Evolutionary conservation across 1,284 basidiomycete genomes (phyloP).

Genomic region (Uromyces viciae-fabae): DNA sequence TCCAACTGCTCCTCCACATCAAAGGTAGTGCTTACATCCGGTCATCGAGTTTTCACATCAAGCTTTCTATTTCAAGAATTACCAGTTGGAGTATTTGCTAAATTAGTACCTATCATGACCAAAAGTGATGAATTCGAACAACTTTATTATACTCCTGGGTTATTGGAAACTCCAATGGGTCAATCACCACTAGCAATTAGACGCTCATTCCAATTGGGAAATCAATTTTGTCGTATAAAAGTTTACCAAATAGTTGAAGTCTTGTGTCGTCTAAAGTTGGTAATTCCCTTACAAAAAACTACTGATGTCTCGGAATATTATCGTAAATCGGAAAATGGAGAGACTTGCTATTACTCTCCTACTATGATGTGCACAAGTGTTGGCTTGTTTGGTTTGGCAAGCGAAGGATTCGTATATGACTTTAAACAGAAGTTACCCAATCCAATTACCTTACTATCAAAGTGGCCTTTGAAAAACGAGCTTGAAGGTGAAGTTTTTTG

Average conservation of each 20-base stretch:
- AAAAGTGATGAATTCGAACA: constrained; percentile 61
- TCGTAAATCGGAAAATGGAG: constrained; percentile 22
- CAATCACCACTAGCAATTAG: constrained; percentile 61
- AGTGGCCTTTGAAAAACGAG: constrained; percentile 32
- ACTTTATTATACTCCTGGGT: constrained; percentile 59
- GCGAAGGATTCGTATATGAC: constrained; percentile 12
- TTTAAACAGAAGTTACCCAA: constrained; percentile 22
- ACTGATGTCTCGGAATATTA: constrained; percentile 26
- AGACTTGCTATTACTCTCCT: constrained; percentile 34
- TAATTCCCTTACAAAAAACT: constrained; percentile 59
- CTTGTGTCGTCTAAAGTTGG: constrained; percentile 61
- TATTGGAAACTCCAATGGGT: constrained; percentile 59
- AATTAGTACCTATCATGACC: constrained; percentile 62
- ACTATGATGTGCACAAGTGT: constrained; percentile 20
- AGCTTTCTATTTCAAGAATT: constrained; percentile 64
- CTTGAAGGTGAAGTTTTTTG: constrained; percentile 30
- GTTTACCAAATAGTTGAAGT: constrained; percentile 64
- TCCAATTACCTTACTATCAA: constrained; percentile 23
- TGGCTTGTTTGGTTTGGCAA: constrained; percentile 30
- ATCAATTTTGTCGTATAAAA: constrained; percentile 62
- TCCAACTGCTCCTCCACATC: constrained; percentile 55
- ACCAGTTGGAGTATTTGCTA: constrained; percentile 63
- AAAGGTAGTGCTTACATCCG: constrained; percentile 61
- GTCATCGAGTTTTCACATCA: constrained; percentile 60
- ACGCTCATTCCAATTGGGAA: constrained; percentile 61